A percentile compares a stretch with the other conserved stretches of the same genome.
These are phyloP conservation scores for Cordyceps pruinosa DNA, from an alignment of 2,329 filamentous ascomycete species.

Conservation along the genomic window DNA sequence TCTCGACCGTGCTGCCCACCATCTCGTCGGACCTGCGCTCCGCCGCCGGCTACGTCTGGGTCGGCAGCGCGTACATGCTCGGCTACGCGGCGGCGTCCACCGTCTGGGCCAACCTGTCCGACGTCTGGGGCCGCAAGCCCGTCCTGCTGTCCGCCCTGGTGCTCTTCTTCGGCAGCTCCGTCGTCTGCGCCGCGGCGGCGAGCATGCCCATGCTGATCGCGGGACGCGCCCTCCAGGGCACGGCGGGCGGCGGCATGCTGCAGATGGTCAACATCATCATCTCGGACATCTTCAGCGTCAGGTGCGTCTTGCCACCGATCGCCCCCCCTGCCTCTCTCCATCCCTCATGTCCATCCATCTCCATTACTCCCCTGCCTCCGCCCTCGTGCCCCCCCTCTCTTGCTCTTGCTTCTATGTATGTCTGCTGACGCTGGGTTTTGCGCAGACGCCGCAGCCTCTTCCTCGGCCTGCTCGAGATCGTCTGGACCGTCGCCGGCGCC, in stretches of 20 bases:
- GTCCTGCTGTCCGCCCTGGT: conserved; percentile 38
- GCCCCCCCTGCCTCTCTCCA: too few species aligned
- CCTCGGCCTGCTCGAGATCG: conserved; percentile 58
- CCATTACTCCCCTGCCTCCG: too few species aligned
- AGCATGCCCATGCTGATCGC: conserved; percentile 42
- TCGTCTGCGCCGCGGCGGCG: conserved; percentile 37
- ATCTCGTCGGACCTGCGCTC: conserved; percentile 54
- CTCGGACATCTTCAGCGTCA: conserved; percentile 39
- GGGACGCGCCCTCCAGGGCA: conserved; percentile 39
- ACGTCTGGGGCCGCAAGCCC: conserved; percentile 49
- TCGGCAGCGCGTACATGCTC: conserved; percentile 63
- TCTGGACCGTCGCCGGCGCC: conserved; percentile 59
- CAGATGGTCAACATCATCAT: conserved; percentile 44
- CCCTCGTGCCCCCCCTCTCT: too few species aligned
- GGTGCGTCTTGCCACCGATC: too few species aligned
- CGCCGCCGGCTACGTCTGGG: conserved; percentile 61
- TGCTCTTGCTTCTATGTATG: too few species aligned
- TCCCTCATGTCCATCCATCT: too few species aligned
- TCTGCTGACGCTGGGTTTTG: conserved; percentile 15
- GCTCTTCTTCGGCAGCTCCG: conserved; percentile 43
- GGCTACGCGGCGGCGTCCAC: conserved; percentile 54
- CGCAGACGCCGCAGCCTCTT: conserved; percentile 36
- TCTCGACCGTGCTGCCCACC: conserved; percentile 34
- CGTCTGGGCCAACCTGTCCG: conserved; percentile 56
- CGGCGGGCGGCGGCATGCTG: conserved; percentile 42